A percentile compares a stretch with the other conserved stretches of the same genome.
Evolutionary conservation across 1,284 basidiomycete species (phyloP).

Genomic region (Polyporus tsugae): DNA sequence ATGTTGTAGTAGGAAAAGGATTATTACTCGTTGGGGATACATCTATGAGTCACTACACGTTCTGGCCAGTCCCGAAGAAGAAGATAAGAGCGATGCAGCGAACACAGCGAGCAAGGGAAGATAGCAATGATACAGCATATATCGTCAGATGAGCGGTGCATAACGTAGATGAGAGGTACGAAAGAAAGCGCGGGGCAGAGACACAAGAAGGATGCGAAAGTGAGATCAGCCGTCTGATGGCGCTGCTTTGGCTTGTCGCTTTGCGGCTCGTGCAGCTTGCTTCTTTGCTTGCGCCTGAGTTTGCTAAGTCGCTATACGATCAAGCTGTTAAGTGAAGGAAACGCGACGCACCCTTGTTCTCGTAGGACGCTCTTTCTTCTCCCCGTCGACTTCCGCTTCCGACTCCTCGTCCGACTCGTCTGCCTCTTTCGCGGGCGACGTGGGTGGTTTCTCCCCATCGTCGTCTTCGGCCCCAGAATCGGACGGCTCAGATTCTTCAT

Average conservation of each 20-base stretch:
- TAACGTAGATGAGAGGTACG: conserved; percentile 16
- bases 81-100: conserved; percentile 32
- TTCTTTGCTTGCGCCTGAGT: conserved; percentile 29
- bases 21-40: conserved; percentile 26
- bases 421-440: conserved; percentile 32
- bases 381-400: conserved; percentile 43
- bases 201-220: background rate
- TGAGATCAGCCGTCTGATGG: conserved; percentile 28
- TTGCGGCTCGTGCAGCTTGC: conserved; percentile 32
- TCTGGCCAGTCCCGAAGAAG: conserved; percentile 19
- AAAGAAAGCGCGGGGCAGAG: background rate
- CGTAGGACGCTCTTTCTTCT: conserved; percentile 47
- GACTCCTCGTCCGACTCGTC: conserved; percentile 40
- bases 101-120: conserved; percentile 28
- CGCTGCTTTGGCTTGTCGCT: conserved; percentile 28
- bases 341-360: conserved; percentile 51
- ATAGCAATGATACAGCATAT: conserved; percentile 35
- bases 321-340: background rate
- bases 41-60: conserved; percentile 26
- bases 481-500: conserved; percentile 40
- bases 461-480: conserved; percentile 42
- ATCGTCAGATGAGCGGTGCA: conserved; percentile 17
- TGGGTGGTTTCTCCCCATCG: conserved; percentile 34
- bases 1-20: conserved; percentile 14
- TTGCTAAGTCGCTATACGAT: background rate